These are phyloP conservation scores for Yarrowia osloensis DNA, from an alignment of 805 yeast species.

Conservation along the genomic window DNA sequence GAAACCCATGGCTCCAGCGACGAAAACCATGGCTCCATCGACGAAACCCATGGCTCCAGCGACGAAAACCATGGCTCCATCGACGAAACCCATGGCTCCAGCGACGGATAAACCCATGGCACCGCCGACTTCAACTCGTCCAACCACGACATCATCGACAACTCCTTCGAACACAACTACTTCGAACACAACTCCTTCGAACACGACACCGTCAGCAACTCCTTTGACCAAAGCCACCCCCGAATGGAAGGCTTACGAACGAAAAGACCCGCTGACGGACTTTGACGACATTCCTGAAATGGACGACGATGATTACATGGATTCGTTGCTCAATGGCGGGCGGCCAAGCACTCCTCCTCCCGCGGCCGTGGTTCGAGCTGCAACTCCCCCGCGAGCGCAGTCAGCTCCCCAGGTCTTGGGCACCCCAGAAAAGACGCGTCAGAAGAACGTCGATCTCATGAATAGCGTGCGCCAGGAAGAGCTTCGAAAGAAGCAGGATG, in stretches of 20 bases:
- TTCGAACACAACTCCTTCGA: background rate
- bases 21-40: no score
- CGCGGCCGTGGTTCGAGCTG: background rate
- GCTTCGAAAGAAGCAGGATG: background rate
- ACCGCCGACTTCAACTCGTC: no score
- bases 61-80: no score
- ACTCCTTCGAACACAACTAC: background rate
- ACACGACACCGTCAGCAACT: background rate
- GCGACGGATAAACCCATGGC: no score
- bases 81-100: background rate
- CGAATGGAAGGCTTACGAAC: background rate
- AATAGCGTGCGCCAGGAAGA: background rate
- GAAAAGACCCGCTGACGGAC: constrained; percentile 1
- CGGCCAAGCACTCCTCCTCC: background rate
- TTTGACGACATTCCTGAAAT: background rate
- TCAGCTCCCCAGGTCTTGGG: background rate
- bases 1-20: background rate
- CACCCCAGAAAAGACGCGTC: background rate
- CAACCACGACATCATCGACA: background rate
- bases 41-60: background rate
- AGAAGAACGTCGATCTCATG: background rate
- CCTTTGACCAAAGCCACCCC: background rate
- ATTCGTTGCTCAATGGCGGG: background rate
- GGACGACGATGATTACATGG: background rate
- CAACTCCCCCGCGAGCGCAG: background rate